Percentiles rank a stretch among this genome's conserved stretches.
phyloP scores from a whole-genome alignment of 1,139 yeast species.

The Pneumocystis canis region DNA sequence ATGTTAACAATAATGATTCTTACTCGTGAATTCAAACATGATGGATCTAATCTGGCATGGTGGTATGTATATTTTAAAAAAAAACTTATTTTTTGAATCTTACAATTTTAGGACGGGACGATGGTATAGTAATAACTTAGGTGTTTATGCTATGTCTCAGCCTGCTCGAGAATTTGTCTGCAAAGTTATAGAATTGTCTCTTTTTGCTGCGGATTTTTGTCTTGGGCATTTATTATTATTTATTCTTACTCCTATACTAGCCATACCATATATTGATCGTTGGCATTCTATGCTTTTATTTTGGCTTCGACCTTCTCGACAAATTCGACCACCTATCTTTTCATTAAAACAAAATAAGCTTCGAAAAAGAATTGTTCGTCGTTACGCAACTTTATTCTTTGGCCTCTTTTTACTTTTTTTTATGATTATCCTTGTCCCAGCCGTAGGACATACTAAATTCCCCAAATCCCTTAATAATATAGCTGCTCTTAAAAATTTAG shows the following conservation, averaged over 20 bases:
- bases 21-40: constrained; percentile 96
- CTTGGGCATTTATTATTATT: constrained; percentile 81
- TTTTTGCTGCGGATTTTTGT: constrained; percentile 91
- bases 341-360: constrained; percentile 92
- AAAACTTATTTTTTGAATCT: neutral
- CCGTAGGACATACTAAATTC: constrained; percentile 31
- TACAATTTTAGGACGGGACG: constrained; percentile 45
- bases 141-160: constrained; percentile 92
- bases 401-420: constrained; percentile 53
- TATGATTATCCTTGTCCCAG: constrained; percentile 80
- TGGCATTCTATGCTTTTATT: constrained; percentile 97
- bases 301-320: constrained; percentile 97
- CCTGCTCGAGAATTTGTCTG: constrained; percentile 94
- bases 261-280: constrained; percentile 80
- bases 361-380: constrained; percentile 96
- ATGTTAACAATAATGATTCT: constrained; percentile 61
- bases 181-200: constrained; percentile 83
- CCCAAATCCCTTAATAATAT: neutral
- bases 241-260: constrained; percentile 74
- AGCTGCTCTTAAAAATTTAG: neutral
- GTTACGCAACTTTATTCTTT: constrained; percentile 76
- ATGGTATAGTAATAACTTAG: constrained; percentile 93
- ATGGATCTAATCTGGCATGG: constrained; percentile 93
- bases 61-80: constrained; percentile 38
- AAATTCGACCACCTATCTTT: constrained; percentile 96